phyloP scores from a whole-genome alignment of 805 yeast genomes.

The Wickerhamiella bombiphila region DNA sequence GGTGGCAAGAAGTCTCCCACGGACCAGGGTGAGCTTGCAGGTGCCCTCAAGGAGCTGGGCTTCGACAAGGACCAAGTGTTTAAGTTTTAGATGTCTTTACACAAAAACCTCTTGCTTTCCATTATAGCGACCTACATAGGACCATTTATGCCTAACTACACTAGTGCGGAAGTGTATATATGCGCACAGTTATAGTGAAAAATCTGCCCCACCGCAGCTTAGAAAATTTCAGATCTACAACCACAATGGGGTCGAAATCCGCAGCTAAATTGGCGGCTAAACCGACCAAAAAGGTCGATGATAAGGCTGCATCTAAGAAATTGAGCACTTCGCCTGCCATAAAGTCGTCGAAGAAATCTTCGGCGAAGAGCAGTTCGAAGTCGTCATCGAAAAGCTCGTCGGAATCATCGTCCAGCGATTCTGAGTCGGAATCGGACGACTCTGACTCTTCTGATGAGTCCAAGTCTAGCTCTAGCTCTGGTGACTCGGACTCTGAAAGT shows the following conservation, averaged over 20 bases:
- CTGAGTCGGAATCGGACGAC: conserved; percentile 16
- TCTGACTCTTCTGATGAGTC: conserved; percentile 17
- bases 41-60: conserved; percentile 78
- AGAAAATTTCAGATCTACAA: conserved; percentile 1
- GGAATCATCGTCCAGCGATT: conserved; percentile 13
- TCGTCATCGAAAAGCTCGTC: background rate
- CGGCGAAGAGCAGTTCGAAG: too few relatives aligned
- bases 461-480: conserved; percentile 17
- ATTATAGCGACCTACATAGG: conserved; percentile 21
- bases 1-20: conserved; percentile 73
- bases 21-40: conserved; percentile 91
- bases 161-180: conserved; percentile 19
- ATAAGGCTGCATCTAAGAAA: too few relatives aligned
- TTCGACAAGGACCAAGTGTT: conserved; percentile 75
- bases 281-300: background rate
- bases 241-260: background rate
- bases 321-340: too few relatives aligned
- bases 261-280: too few relatives aligned
- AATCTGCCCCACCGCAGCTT: too few relatives aligned
- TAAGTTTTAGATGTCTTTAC: conserved; percentile 44
- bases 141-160: conserved; percentile 17
- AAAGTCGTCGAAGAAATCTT: conserved; percentile 1
- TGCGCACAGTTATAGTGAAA: conserved; percentile 16
- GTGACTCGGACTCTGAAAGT: too few relatives aligned
- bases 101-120: conserved; percentile 23